phyloP scores from a whole-genome alignment of 23 red algal genomes.

The Gracilaria gracilis region DNA sequence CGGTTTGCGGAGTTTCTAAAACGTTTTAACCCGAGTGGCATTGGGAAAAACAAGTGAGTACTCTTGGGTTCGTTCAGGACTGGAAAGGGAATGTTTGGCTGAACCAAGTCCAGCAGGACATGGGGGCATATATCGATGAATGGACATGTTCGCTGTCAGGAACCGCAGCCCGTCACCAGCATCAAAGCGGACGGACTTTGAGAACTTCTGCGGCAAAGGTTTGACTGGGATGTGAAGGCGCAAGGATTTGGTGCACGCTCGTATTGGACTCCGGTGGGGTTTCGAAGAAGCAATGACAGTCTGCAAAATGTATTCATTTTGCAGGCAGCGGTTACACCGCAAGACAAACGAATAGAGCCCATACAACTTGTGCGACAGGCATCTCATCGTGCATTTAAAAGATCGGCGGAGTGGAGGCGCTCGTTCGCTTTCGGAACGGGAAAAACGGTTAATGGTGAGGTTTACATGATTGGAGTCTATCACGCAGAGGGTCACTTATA shows the following conservation, averaged over 20 bases:
- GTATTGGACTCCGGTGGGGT: background rate
- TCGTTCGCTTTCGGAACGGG: background rate
- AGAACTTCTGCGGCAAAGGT: too few species aligned
- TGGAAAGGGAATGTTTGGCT: too few species aligned
- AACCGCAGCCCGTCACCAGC: too few species aligned
- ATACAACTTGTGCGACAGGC: background rate
- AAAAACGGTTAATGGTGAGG: constrained; percentile 1
- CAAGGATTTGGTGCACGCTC: too few species aligned
- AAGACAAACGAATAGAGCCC: background rate
- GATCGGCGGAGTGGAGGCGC: background rate
- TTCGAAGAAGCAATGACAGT: background rate
- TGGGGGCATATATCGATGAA: too few species aligned
- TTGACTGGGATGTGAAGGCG: too few species aligned
- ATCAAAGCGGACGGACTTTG: too few species aligned
- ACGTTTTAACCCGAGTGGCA: background rate
- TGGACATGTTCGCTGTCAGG: too few species aligned
- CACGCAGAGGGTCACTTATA: constrained; percentile 9
- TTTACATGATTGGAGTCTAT: constrained; percentile 16
- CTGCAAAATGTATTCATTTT: background rate
- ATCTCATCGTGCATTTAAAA: background rate
- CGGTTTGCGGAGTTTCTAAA: constrained; percentile 34
- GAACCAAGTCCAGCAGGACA: too few species aligned
- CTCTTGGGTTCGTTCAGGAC: background rate
- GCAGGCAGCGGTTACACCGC: background rate
- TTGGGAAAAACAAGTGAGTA: background rate